Percentiles rank a stretch among this genome's conserved stretches.
Conservation (phyloP, 2,329 filamentous ascomycete genomes). For the Ceratocystis colombiana region DNA sequence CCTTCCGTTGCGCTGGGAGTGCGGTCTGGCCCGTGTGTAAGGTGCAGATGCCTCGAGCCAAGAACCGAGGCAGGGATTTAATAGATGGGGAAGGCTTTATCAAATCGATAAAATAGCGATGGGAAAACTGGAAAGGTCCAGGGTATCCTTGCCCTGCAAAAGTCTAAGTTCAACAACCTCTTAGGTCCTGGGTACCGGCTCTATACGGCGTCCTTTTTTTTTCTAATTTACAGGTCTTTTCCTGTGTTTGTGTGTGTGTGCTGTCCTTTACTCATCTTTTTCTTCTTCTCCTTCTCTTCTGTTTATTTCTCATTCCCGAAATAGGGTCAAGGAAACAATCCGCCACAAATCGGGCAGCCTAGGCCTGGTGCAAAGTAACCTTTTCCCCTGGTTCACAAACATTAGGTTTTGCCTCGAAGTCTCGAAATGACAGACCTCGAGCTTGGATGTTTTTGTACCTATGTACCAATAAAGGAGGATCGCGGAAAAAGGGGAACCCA, state of each 20-base stretch:
- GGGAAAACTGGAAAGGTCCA: background rate
- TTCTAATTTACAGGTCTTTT: background rate
- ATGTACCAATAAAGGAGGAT: background rate
- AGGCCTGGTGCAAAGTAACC: background rate
- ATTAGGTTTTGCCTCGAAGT: slow-evolving; percentile 8
- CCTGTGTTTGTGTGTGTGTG: background rate
- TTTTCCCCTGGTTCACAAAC: slow-evolving; percentile 1
- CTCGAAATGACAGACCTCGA: background rate
- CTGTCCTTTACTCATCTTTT: no score
- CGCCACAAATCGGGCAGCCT: background rate
- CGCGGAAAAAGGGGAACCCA: background rate
- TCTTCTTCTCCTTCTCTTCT: no score
- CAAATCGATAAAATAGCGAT: background rate
- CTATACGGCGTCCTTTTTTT: background rate
- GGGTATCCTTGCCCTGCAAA: slow-evolving; percentile 3
- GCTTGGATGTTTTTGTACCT: background rate
- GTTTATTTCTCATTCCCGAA: no score
- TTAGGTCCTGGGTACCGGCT: background rate
- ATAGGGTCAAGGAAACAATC: background rate
- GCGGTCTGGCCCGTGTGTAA: slow-evolving; percentile 11
- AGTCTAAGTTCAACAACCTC: slow-evolving; percentile 7
- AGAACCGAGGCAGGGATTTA: slow-evolving; percentile 12
- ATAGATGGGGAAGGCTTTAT: background rate
- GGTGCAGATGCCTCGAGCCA: background rate
- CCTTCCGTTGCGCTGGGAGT: slow-evolving; percentile 9